Conservation (phyloP, 73 alveolate species). For the Durusdinium trenchii region DNA sequence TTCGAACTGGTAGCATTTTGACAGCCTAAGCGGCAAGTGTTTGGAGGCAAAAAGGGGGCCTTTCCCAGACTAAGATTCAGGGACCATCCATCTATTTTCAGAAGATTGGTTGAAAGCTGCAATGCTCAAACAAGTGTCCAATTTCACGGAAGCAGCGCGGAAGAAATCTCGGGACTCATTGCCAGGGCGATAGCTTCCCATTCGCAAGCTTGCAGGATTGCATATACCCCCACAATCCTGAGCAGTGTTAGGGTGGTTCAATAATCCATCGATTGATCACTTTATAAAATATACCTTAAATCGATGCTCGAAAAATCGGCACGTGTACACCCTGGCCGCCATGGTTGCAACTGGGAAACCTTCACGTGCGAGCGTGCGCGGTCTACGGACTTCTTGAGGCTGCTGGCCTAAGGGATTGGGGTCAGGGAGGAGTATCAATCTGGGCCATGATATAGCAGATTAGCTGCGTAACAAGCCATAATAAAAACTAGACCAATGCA, state of each 20-base stretch:
- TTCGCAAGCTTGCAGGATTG: neutral
- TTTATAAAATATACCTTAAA: neutral
- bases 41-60: neutral
- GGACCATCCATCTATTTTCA: neutral
- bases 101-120: neutral
- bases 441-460: neutral
- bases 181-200: neutral
- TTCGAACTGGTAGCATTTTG: neutral
- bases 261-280: neutral
- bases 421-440: neutral
- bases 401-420: neutral
- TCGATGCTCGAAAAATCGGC: no score
- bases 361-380: neutral
- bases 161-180: neutral
- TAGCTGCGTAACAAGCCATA: neutral
- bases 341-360: neutral
- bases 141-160: neutral
- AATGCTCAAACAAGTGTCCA: neutral
- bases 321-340: no score
- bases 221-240: conserved; percentile 1
- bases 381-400: neutral
- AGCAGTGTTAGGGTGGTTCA: neutral
- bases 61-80: neutral
- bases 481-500: neutral
- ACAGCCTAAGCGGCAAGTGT: neutral